These are phyloP conservation scores for Cenchrus fungigraminus DNA, from an alignment of 176 grass and related monocot species.

Conservation along the genomic window DNA sequence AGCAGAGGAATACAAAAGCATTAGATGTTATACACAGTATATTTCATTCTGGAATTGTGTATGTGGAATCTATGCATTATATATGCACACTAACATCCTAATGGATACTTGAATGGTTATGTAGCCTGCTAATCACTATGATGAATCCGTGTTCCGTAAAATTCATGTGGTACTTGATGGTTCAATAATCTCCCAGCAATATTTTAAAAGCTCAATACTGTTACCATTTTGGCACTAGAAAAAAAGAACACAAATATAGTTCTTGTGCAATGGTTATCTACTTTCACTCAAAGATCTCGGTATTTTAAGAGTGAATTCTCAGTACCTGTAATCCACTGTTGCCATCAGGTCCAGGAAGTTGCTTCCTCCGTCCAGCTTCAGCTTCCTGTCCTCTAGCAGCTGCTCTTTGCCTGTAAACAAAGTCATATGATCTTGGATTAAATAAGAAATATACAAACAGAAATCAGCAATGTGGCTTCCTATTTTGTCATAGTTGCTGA, in stretches of 20 bases:
- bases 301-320: conserved; percentile 29
- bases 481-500: not conserved
- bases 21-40: not conserved
- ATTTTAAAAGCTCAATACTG: conserved; percentile 18
- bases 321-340: conserved; percentile 78
- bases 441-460: conserved; percentile 11
- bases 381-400: conserved; percentile 77
- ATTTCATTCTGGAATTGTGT: conserved; percentile 7
- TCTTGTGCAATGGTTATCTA: conserved; percentile 6
- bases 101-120: not conserved
- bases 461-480: conserved; percentile 13
- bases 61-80: not conserved
- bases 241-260: conserved; percentile 16
- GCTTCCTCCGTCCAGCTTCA: conserved; percentile 75
- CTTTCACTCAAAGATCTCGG: conserved; percentile 19
- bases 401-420: conserved; percentile 73
- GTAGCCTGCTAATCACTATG: conserved; percentile 10
- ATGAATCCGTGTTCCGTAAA: not conserved
- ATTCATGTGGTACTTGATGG: conserved; percentile 16
- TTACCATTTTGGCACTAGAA: not conserved
- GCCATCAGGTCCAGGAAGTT: conserved; percentile 64
- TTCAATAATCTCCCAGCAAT: conserved; percentile 20
- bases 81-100: conserved; percentile 4
- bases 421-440: not conserved
- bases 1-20: conserved; percentile 1